These are phyloP conservation scores for Amaranthus hypochondriacus DNA, from an alignment of 148 eudicot species.

Conservation along the genomic window DNA sequence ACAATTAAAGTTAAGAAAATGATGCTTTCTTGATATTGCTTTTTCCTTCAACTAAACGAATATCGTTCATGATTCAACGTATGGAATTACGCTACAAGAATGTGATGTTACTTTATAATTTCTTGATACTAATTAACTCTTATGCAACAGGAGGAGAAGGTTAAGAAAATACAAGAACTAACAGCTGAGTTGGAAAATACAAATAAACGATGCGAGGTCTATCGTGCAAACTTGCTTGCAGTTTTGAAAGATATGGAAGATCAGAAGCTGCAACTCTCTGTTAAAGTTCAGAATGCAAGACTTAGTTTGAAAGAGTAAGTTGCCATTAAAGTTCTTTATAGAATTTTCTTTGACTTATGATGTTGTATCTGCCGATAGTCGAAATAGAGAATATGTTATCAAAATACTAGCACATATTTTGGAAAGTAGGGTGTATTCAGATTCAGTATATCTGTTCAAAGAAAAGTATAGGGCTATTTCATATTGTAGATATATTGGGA, in stretches of 20 bases:
- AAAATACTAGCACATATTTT: not conserved
- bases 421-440: not conserved
- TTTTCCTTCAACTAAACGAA: not conserved
- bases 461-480: no score
- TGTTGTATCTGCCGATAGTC: not conserved
- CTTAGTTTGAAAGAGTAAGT: conserved; percentile 33
- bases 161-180: conserved; percentile 30
- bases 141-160: conserved; percentile 36
- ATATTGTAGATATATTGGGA: no score
- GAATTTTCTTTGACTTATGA: not conserved
- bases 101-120: not conserved
- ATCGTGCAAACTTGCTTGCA: conserved; percentile 33
- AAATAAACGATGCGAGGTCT: conserved; percentile 35
- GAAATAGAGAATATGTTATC: not conserved
- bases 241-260: conserved; percentile 43
- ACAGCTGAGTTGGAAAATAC: conserved; percentile 33
- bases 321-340: not conserved
- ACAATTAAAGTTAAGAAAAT: not conserved
- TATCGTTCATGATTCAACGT: not conserved
- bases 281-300: conserved; percentile 43
- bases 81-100: not conserved
- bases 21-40: not conserved
- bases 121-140: not conserved
- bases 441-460: not conserved
- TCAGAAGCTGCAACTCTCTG: conserved; percentile 42